phyloP scores from a whole-genome alignment of 169 alveolate genomes.

The Theileria annulata region DNA sequence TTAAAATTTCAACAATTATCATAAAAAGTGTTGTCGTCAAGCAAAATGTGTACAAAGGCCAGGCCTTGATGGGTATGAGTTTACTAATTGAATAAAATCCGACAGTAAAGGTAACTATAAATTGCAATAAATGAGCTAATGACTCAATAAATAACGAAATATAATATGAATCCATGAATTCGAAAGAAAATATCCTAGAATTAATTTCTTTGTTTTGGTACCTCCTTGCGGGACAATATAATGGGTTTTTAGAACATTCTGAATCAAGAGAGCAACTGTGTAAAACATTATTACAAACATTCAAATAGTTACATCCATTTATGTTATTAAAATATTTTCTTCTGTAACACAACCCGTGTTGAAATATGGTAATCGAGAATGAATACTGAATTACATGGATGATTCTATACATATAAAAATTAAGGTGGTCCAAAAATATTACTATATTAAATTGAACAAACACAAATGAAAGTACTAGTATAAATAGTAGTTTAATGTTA shows the following conservation, averaged over 20 bases:
- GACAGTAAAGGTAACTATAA: neutral
- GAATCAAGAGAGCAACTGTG: neutral
- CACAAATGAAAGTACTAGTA: neutral
- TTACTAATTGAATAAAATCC: slow-evolving; percentile 25
- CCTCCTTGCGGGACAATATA: slow-evolving; percentile 49
- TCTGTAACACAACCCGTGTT: slow-evolving; percentile 49
- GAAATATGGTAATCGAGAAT: slow-evolving; percentile 39
- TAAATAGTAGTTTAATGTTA: neutral
- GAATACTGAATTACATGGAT: slow-evolving; percentile 27
- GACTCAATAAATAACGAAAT: slow-evolving; percentile 19
- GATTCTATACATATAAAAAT: slow-evolving; percentile 32
- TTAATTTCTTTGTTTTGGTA: slow-evolving; percentile 36
- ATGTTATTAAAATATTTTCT: slow-evolving; percentile 9
- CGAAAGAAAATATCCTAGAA: slow-evolving; percentile 32
- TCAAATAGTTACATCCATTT: neutral
- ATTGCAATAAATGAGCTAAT: neutral
- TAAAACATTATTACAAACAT: neutral
- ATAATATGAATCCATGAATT: slow-evolving; percentile 21
- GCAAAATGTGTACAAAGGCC: neutral
- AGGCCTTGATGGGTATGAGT: neutral
- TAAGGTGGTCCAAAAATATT: slow-evolving; percentile 35
- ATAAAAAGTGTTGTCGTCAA: neutral
- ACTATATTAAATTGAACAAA: neutral
- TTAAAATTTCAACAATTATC: slow-evolving; percentile 15
- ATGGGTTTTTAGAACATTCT: slow-evolving; percentile 39